phyloP scores from a whole-genome alignment of 768 basidiomycete genomes.

The Boletus barrowsii region DNA sequence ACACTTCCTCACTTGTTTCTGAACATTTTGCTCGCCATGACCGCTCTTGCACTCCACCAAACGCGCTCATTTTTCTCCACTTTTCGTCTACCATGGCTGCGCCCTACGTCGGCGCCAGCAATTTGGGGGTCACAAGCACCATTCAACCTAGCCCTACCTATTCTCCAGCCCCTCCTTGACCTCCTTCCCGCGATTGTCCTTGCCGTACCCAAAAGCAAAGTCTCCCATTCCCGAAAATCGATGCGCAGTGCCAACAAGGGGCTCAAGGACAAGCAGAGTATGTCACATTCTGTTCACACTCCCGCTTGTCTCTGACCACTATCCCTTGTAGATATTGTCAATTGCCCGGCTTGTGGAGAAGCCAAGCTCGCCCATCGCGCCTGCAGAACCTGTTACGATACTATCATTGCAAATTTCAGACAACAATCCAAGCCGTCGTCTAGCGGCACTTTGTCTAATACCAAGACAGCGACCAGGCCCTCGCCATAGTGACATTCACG shows the following conservation, averaged over 20 bases:
- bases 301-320: constrained; percentile 2
- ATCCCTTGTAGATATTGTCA: constrained; percentile 67
- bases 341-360: constrained; percentile 85
- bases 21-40: constrained; percentile 30
- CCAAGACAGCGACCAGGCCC: not conserved
- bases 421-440: constrained; percentile 13
- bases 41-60: constrained; percentile 37
- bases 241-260: constrained; percentile 96
- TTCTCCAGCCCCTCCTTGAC: constrained; percentile 53
- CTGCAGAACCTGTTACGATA: constrained; percentile 72
- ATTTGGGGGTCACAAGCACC: constrained; percentile 26
- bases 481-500: not conserved
- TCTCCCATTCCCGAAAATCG: constrained; percentile 90
- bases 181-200: constrained; percentile 85
- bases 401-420: constrained; percentile 26
- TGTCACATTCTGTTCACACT: not conserved
- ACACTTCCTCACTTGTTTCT: not conserved
- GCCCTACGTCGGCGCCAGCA: constrained; percentile 15
- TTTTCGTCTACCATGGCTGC: constrained; percentile 25
- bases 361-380: constrained; percentile 89
- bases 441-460: not conserved
- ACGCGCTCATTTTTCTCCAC: constrained; percentile 27
- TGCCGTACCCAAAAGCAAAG: constrained; percentile 93
- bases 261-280: constrained; percentile 90
- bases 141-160: constrained; percentile 37